These are phyloP conservation scores for Candida sonorensis DNA, from an alignment of 805 yeast species.

Conservation along the genomic window DNA sequence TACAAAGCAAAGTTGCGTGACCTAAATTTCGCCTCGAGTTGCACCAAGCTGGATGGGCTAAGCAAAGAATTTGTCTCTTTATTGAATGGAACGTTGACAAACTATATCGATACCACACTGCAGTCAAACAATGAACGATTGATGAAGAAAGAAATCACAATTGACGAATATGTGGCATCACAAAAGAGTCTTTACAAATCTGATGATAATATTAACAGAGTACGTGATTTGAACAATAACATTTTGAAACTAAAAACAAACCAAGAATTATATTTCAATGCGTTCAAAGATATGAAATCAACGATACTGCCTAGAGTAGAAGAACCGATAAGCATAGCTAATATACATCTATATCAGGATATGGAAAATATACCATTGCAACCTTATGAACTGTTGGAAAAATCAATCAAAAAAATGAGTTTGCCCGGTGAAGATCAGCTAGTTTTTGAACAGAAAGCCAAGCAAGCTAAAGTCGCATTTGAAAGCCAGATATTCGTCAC, in stretches of 20 bases:
- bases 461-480: too few species aligned
- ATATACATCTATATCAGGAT: constrained; percentile 17
- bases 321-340: constrained; percentile 17
- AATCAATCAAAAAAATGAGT: too few species aligned
- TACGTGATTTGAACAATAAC: constrained; percentile 5
- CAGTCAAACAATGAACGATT: constrained; percentile 14
- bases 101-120: constrained; percentile 11
- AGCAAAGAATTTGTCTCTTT: constrained; percentile 7
- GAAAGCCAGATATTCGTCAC: constrained; percentile 42
- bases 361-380: constrained; percentile 10
- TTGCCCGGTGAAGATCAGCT: too few species aligned
- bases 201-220: constrained; percentile 10
- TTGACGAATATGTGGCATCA: constrained; percentile 9
- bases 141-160: constrained; percentile 6
- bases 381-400: constrained; percentile 15
- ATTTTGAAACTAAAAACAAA: constrained; percentile 4
- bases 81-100: constrained; percentile 9
- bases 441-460: too few species aligned
- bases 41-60: constrained; percentile 4
- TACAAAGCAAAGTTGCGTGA: constrained; percentile 9
- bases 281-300: constrained; percentile 14
- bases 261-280: constrained; percentile 6
- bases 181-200: constrained; percentile 7
- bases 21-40: constrained; percentile 3
- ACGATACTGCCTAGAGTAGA: constrained; percentile 17